These are phyloP conservation scores for Davidsoniella neocaledoniae DNA, from an alignment of 2,329 filamentous ascomycete genomes.

Conservation along the genomic window DNA sequence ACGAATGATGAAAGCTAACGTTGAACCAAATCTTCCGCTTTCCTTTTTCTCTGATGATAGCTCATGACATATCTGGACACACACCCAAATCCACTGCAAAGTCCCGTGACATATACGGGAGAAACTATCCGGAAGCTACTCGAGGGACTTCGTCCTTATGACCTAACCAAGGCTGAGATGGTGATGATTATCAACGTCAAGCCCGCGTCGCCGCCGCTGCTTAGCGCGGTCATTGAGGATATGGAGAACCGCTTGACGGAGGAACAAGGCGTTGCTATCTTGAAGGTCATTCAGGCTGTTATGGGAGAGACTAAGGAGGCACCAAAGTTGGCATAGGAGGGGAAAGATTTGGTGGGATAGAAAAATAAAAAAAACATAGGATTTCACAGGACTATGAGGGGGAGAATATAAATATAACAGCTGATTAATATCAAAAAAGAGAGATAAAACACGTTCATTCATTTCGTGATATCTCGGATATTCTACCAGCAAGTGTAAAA, in stretches of 20 bases:
- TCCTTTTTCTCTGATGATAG: slow-evolving; percentile 21
- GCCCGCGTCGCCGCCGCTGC: slow-evolving; percentile 36
- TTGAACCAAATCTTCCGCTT: too few species aligned
- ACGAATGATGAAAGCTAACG: slow-evolving; percentile 1
- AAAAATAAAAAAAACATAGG: background rate
- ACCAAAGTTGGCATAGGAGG: slow-evolving; percentile 16
- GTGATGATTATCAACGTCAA: slow-evolving; percentile 53
- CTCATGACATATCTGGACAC: slow-evolving; percentile 43
- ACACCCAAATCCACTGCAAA: slow-evolving; percentile 37
- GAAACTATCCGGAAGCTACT: slow-evolving; percentile 36
- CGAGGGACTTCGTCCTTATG: slow-evolving; percentile 35
- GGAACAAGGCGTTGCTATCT: slow-evolving; percentile 41
- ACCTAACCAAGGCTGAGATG: slow-evolving; percentile 50
- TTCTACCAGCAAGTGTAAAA: too few species aligned
- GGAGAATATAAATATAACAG: background rate
- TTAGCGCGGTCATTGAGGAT: slow-evolving; percentile 50
- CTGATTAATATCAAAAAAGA: too few species aligned
- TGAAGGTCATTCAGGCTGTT: slow-evolving; percentile 38
- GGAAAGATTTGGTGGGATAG: slow-evolving; percentile 14
- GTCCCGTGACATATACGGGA: slow-evolving; percentile 35
- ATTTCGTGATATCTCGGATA: too few species aligned
- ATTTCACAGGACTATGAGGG: slow-evolving; percentile 2
- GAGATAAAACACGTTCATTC: too few species aligned
- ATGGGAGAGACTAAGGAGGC: slow-evolving; percentile 29
- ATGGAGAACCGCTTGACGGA: slow-evolving; percentile 42